Base-by-base conservation (phyloP, 176 grass and related monocot species). In the Themeda triandra region DNA sequence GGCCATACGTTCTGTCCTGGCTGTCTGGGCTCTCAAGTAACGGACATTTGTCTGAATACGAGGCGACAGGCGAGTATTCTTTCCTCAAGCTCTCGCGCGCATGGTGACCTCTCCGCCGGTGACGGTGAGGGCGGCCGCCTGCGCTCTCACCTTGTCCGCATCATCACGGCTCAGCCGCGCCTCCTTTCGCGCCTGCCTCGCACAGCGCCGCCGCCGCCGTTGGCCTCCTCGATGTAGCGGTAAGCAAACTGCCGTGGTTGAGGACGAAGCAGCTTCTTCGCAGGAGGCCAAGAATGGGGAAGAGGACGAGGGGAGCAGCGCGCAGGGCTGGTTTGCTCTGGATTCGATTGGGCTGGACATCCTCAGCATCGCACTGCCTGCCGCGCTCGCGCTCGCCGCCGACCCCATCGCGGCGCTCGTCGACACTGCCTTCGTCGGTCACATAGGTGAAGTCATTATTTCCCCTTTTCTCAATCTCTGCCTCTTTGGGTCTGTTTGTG, bases 371-470 rank as follows among this genome's bases (percentile, higher is more conserved):
- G 92, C 92, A 8, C 31, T 51, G 76, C 92, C 92, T 19, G 84
- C 89, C 24, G 84, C 42, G 11, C 75, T 94, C 42, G 89, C 92
- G 31, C 92, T 94, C 82, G 89, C 89, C 51, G 92, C 92, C 5
- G 89, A 94, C 80, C 89, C 89, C 32, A 83, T 94, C 23, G 51
- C 89, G 5, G 88, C 87, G 41, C 84, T 94, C 71, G 84, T 94
- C 59, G 92, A 94, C 83, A 94, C 92, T 28, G 89, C 92, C 62
- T 91, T 89, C 80, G 92, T 94, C n/a, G 92, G 92, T 0, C 92
- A 94, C 79, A 7, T 94, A 18, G 92, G 92, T 94, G 87, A 60
- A 24, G n/a, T 1, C 11, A 56, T 23, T 2, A 19, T 23, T 6
- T 18, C 19, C 49, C 6, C 49, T 56, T 56, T 56, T 9, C 18